Base-by-base conservation (phyloP, 352 stramenopile species). In the Globisporangium takayamanum region DNA sequence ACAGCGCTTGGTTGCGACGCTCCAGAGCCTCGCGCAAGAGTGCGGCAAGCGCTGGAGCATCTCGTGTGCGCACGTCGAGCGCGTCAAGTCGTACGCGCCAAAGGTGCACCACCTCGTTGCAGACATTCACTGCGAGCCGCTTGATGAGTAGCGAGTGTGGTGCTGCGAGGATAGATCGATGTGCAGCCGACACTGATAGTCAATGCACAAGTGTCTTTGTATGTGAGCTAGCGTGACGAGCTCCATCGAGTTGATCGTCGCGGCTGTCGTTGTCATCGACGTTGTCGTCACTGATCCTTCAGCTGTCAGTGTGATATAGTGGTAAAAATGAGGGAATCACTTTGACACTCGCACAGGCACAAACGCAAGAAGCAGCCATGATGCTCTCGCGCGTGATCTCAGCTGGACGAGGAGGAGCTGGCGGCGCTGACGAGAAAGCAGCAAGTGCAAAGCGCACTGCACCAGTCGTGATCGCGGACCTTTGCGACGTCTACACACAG, bases 81-180 rank as follows among this genome's bases (percentile, higher is more conserved):
- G 74, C 39, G 92, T 98, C 62, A 98, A 98, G 69, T 94, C 79
- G 51, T 97, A 97, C 63, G 89, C 91, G 16, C 92, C 92, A 0
- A 89, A 89, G 57, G 87, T 98, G 33, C 74, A 91, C 57, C 92
- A 98, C 60, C 56, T 94, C 16, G 92, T 98, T 7, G 86, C 86
- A 1, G 92, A 98, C 59, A 75, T 95, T 26, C 67, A 62, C 44
- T 94, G 79, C 52, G 71, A 50, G 36, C 41, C 50, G 20, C 18
- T 60, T 12, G 16, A 25, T 26, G 44, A 28, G 5, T 39, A 39
- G 33, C 10, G 33, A 39, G 33, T 39, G 33, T 28, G n/a, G 1
- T 49, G n/a, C 44, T 25, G 44, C 18, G 44, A 30, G 44, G 41
- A 20, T 47, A 18, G 41, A 47, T n/a, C 5, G 41, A 47, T 8